Evolutionary conservation across 192 early-diverging fungal species (phyloP), one percentile per base, ranked within the genome.

Genomic region (Coemansia sp.): DNA sequence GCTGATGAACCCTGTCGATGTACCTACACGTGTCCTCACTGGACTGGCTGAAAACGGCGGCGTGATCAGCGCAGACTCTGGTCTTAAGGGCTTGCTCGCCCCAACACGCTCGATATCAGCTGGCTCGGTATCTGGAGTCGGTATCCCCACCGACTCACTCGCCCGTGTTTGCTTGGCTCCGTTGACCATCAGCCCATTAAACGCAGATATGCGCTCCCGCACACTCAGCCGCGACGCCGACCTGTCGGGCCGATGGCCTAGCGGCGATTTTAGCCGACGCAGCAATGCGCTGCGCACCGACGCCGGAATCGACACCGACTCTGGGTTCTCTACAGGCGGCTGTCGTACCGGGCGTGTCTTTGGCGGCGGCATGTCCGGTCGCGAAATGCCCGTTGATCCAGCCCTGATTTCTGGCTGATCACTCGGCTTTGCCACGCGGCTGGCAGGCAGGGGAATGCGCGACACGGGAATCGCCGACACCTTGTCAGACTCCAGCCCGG

Each of bases 351-450:
- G 62, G 17, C 75, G 68, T 21, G 22, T 70, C 11, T 66, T 58
- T 25, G 76, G 76, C 2, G 76, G 76, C 15, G 76, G 76, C 70
- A 79, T 79, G 23, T 72, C 66, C 2, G 75, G 59, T 1, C 70
- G 62, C 37, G 62, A 53, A 0, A 64, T 56, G 0, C 55, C 56
- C 9, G 45, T 27, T 8, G 65, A 9, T 6, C 53, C n/a, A 29
- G 25, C 35, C 17, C 55, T 32, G 29, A 25, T n/a, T n/a, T 17
- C 55, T 57, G 3, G 35, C 27, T 29, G 45, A 3, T 32, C 51
- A 17, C 21, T 21, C 39, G 29, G 50, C 37, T 48, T 32, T 32
- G 32, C 32, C 32, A 32, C 32, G 32, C 32, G 32, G 32, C 32
- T 32, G 8, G 45, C 15, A 0, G 56, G 56, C 8, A 58, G 27